Evolutionary conservation across 2,329 filamentous ascomycete genomes (phyloP).

Genomic region (Colletotrichum acutatum): DNA sequence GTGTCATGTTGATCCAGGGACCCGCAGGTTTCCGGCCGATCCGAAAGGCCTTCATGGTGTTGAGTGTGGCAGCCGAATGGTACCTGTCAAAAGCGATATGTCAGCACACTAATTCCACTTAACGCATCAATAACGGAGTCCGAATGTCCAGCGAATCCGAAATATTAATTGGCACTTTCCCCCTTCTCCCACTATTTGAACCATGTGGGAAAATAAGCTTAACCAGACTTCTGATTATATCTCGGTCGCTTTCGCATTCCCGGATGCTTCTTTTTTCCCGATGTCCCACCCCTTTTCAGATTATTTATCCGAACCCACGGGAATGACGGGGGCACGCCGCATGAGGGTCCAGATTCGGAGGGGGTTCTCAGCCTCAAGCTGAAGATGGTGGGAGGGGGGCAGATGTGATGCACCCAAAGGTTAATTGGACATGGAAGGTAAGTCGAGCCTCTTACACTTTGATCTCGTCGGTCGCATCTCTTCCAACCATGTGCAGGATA

Average conservation of each 20-base stretch:
- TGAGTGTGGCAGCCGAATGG: constrained; percentile 63
- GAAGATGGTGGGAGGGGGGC: neutral
- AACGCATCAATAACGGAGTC: constrained; percentile 16
- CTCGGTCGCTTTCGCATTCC: neutral
- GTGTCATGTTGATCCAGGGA: constrained; percentile 68
- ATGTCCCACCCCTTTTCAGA: neutral
- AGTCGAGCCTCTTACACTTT: constrained; percentile 57
- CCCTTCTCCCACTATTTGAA: neutral
- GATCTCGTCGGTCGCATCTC: constrained; percentile 69
- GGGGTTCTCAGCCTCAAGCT: neutral
- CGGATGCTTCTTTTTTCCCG: constrained; percentile 2
- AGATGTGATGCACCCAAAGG: neutral
- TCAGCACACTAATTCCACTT: constrained; percentile 41
- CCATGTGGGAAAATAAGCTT: constrained; percentile 22
- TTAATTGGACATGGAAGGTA: constrained; percentile 3
- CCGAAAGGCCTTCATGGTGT: constrained; percentile 68
- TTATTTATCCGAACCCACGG: neutral
- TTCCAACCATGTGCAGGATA: constrained; percentile 70
- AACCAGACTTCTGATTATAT: constrained; percentile 30
- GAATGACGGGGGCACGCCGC: neutral
- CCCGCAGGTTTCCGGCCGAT: constrained; percentile 66
- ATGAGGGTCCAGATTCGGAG: neutral
- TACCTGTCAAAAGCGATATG: constrained; percentile 57
- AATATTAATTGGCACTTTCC: constrained; percentile 27
- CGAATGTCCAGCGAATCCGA: constrained; percentile 9